Evolutionary conservation across 1,139 yeast species (phyloP).

Genomic region (Spathaspora sp.): DNA sequence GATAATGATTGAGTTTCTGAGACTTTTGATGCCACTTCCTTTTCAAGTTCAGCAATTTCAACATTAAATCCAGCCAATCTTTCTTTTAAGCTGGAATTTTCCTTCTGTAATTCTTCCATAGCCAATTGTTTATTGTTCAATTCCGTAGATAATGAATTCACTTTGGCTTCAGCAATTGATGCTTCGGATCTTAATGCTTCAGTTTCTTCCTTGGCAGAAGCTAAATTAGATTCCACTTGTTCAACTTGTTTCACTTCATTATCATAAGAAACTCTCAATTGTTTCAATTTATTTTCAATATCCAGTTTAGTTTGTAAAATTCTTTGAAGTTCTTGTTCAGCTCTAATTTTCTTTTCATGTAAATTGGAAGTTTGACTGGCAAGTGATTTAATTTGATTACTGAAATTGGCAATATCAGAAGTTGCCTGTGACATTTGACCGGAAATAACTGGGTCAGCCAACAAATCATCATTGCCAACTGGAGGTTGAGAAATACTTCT

Average conservation of each 20-base stretch:
- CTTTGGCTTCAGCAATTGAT: slow-evolving; percentile 77
- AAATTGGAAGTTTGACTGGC: slow-evolving; percentile 71
- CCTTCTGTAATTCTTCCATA: slow-evolving; percentile 65
- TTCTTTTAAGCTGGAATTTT: slow-evolving; percentile 65
- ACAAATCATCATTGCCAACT: slow-evolving; percentile 44
- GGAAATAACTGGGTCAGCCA: slow-evolving; percentile 55
- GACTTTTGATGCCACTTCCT: slow-evolving; percentile 51
- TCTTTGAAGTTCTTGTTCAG: slow-evolving; percentile 71
- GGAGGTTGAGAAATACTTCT: slow-evolving; percentile 8
- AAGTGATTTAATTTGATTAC: slow-evolving; percentile 80
- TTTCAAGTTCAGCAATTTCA: slow-evolving; percentile 59
- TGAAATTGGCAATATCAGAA: slow-evolving; percentile 81
- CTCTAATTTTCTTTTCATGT: slow-evolving; percentile 68
- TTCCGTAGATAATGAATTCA: slow-evolving; percentile 69
- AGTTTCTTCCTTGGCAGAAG: slow-evolving; percentile 63
- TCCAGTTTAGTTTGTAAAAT: slow-evolving; percentile 66
- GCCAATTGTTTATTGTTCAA: slow-evolving; percentile 60
- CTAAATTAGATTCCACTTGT: slow-evolving; percentile 62
- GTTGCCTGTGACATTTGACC: slow-evolving; percentile 76
- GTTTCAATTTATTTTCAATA: slow-evolving; percentile 66
- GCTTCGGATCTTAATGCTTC: slow-evolving; percentile 74
- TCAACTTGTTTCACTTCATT: slow-evolving; percentile 75
- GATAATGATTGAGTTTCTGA: slow-evolving; percentile 58
- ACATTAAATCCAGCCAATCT: slow-evolving; percentile 66
- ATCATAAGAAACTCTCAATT: slow-evolving; percentile 71